Evolutionary conservation across 2,329 filamentous ascomycete genomes (phyloP), one percentile per base, ranked within the genome.

Genomic region (Talaromyces pinophilus): DNA sequence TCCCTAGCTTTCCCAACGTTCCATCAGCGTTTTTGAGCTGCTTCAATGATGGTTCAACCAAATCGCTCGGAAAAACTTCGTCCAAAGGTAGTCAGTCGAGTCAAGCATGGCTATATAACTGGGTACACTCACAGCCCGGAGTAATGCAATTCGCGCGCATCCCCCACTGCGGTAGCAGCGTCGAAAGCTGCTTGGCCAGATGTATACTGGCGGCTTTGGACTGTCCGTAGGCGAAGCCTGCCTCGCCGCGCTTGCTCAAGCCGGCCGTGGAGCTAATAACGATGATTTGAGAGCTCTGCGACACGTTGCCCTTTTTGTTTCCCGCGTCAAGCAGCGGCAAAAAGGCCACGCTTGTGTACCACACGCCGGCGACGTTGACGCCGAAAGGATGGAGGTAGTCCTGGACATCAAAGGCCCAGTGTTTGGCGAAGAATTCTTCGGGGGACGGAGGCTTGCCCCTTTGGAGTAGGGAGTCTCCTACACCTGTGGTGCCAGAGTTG

Each of bases 401-500:
- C 6, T 72, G 72, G 35, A 71, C 72, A 54, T 72, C 71, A 3
- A 46, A 50, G 70, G 69, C 46, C 10, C 61, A 63, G 22, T 40
- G 68, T 17, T 81, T 71, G 2, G 72, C 66, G 15, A 83, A 78
- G 13, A 76, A 76, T 3, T 70, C 73, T 1, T 78, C 78, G 66
- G 59, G 44, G 62, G 59, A 61, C 35, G 40, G 59, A 61, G 59
- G 35, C 40, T 61, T 61, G 40, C 25, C 59, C 17, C 40, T 46
- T 28, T 42, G 35, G 40, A 61, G 40, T 48, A 61, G 59, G 13
- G 59, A 42, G 59, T 42, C 40, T 42, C 79, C 72, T 0, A 46
- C 42, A 82, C 83, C 81, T 3, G 73, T 72, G 63, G 78, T 76
- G 52, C 83, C 82, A 2, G 82, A 80, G 67, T 84, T 84, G 72